These are phyloP conservation scores for Tulasnella sp. DNA, from an alignment of 768 basidiomycete genomes.

Conservation along the genomic window DNA sequence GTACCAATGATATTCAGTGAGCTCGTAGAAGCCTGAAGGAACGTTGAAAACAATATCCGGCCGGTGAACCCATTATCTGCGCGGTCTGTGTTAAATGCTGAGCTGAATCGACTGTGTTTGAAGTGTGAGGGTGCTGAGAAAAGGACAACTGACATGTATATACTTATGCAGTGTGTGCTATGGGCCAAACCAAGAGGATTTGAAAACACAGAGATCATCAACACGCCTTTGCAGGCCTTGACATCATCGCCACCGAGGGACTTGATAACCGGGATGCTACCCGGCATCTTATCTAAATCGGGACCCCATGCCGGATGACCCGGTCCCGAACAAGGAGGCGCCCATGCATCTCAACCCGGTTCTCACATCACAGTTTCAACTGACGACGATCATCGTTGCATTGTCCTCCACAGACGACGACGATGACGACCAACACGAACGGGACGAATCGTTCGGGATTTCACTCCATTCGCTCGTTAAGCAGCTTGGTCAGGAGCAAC, in stretches of 20 bases:
- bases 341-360: neutral
- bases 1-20: no score
- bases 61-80: no score
- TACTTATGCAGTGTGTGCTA: no score
- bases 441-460: neutral
- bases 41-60: no score
- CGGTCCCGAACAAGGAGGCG: neutral
- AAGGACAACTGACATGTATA: no score
- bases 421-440: neutral
- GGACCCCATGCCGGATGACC: no score
- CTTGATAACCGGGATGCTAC: neutral
- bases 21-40: no score
- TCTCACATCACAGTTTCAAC: neutral
- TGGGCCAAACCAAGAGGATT: no score
- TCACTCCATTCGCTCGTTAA: slow-evolving; percentile 12
- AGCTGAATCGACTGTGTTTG: no score
- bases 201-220: no score
- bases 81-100: no score
- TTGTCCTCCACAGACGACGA: neutral
- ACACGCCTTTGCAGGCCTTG: neutral
- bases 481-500: neutral
- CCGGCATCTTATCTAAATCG: neutral
- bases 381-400: neutral
- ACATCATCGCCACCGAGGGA: neutral
- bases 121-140: no score